phyloP scores from a whole-genome alignment of 352 stramenopile genomes.

The Phytophthora capsici region DNA sequence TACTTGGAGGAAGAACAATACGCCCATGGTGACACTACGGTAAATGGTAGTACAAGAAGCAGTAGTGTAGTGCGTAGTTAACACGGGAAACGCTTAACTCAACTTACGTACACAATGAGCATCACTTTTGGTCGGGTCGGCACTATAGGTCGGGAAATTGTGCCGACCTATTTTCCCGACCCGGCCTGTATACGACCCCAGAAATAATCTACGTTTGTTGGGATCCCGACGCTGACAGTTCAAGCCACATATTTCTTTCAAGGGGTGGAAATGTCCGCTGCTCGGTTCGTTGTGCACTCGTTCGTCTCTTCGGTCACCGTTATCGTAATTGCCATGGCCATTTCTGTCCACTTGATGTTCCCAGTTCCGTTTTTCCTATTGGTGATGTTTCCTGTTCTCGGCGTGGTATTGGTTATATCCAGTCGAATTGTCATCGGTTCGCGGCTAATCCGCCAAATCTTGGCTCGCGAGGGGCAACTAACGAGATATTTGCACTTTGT shows the following conservation, averaged over 20 bases:
- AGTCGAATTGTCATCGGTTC: not conserved
- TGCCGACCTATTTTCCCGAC: too few relatives aligned
- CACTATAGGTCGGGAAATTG: too few relatives aligned
- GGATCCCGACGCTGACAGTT: not conserved
- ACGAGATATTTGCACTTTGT: conserved; percentile 6
- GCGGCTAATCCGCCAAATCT: not conserved
- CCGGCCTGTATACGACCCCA: too few relatives aligned
- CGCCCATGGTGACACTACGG: too few relatives aligned
- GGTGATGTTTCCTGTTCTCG: conserved; percentile 2
- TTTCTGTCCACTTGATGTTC: conserved; percentile 1
- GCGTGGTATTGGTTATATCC: not conserved
- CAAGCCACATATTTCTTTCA: conserved; percentile 3
- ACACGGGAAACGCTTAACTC: too few relatives aligned
- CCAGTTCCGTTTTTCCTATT: conserved; percentile 4
- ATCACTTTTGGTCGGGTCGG: too few relatives aligned
- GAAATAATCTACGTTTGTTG: too few relatives aligned
- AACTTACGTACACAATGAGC: too few relatives aligned
- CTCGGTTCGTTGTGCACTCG: not conserved
- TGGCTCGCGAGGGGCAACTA: not conserved
- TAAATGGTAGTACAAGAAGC: too few relatives aligned
- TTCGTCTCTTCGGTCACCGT: not conserved
- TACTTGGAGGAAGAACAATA: too few relatives aligned
- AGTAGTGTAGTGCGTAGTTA: too few relatives aligned
- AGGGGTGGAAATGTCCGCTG: not conserved
- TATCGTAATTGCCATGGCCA: not conserved